Percentiles rank a stretch among this genome's conserved stretches.
phyloP scores from a whole-genome alignment of 305 asterid species.

The Fraxinus albicans region DNA sequence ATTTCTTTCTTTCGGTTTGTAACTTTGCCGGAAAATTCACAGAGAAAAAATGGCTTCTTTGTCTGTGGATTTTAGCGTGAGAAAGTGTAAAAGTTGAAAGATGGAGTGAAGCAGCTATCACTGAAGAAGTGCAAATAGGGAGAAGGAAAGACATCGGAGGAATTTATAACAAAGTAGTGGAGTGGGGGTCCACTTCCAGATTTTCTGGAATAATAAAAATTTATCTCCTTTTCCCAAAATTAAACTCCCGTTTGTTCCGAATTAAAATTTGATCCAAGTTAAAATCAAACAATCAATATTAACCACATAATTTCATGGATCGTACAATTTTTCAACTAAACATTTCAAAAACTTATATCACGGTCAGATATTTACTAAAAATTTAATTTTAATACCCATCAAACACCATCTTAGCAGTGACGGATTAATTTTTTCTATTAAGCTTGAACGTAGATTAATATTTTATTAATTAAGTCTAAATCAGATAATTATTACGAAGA shows the following conservation, averaged over 20 bases:
- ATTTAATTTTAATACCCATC: no score
- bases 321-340: no score
- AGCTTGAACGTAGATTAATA: not conserved
- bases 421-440: not conserved
- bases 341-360: no score
- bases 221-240: not conserved
- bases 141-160: slow-evolving; percentile 17
- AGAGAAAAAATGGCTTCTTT: not conserved
- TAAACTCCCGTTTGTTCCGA: not conserved
- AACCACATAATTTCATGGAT: no score
- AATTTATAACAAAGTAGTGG: slow-evolving; percentile 39
- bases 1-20: not conserved
- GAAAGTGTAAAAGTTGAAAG: slow-evolving; percentile 24
- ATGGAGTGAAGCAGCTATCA: slow-evolving; percentile 31
- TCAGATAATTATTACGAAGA: slow-evolving; percentile 4
- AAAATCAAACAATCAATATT: no score
- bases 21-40: slow-evolving; percentile 3
- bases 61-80: slow-evolving; percentile 27
- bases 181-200: slow-evolving; percentile 33
- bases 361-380: no score
- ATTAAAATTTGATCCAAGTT: no score
- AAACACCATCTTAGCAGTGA: not conserved
- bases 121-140: slow-evolving; percentile 35
- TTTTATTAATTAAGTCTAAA: slow-evolving; percentile 15
- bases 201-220: slow-evolving; percentile 9